A percentile compares a stretch with the other conserved stretches of the same genome.
These are phyloP conservation scores for Tylopilus sp. DNA, from an alignment of 1,284 basidiomycete genomes.

Conservation along the genomic window DNA sequence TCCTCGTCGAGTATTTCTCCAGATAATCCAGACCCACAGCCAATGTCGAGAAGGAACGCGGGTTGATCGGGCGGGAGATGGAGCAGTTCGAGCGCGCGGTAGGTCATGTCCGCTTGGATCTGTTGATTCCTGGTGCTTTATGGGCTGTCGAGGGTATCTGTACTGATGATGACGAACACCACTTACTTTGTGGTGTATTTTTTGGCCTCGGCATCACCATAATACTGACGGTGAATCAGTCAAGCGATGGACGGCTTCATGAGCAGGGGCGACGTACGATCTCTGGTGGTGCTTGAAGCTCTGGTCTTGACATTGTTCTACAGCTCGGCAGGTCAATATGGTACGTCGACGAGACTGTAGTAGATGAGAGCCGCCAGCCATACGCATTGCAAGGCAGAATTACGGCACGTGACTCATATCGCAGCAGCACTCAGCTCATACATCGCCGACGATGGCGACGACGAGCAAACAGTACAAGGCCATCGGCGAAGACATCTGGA, in stretches of 20 bases:
- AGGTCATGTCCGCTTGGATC: conserved; percentile 98
- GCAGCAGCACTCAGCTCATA: neutral
- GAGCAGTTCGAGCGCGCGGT: conserved; percentile 88
- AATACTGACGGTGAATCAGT: conserved; percentile 61
- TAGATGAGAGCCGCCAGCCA: neutral
- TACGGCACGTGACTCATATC: conserved; percentile 26
- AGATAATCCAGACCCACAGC: conserved; percentile 96
- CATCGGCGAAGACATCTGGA: conserved; percentile 89
- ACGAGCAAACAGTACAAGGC: conserved; percentile 76
- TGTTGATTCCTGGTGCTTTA: conserved; percentile 88
- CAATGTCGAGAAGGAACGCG: conserved; percentile 89
- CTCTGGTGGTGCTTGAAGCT: conserved; percentile 93
- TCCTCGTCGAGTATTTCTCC: conserved; percentile 95
- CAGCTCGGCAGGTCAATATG: neutral
- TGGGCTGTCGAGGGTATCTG: neutral
- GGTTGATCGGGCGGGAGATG: conserved; percentile 74
- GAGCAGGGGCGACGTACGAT: conserved; percentile 54
- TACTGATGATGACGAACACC: neutral
- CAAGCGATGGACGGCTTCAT: conserved; percentile 9
- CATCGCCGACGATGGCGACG: conserved; percentile 49
- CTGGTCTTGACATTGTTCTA: conserved; percentile 87
- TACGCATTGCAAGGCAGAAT: conserved; percentile 1
- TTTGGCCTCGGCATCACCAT: conserved; percentile 90
- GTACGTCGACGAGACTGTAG: neutral
- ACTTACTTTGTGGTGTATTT: conserved; percentile 95